Conservation (phyloP, 176 grass and related monocot species). For the Cenchrus purpureus region DNA sequence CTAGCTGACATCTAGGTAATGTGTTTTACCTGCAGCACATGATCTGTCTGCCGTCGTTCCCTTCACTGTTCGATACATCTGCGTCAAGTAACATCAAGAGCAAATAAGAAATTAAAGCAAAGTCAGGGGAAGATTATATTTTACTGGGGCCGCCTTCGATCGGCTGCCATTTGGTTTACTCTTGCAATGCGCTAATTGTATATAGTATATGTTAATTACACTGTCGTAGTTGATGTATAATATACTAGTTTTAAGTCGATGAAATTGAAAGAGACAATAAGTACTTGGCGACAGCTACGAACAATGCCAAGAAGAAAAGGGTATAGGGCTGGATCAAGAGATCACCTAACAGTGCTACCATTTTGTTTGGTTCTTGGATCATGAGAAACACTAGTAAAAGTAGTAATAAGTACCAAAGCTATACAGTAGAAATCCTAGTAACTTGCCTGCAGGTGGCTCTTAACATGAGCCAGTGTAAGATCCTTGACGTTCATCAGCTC, state of each 20-base stretch:
- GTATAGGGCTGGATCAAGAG: background rate
- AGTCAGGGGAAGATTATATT: slow-evolving; percentile 27
- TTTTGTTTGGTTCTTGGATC: slow-evolving; percentile 29
- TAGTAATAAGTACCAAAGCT: background rate
- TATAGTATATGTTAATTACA: background rate
- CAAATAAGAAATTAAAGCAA: slow-evolving; percentile 4
- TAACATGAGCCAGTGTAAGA: slow-evolving; percentile 98
- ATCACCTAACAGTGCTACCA: slow-evolving; percentile 19
- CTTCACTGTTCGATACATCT: slow-evolving; percentile 99
- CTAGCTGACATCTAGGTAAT: slow-evolving; percentile 31
- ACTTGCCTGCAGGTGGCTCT: slow-evolving; percentile 96
- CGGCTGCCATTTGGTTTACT: slow-evolving; percentile 34
- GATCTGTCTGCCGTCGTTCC: slow-evolving; percentile 75
- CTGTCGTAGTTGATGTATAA: background rate
- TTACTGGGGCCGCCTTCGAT: slow-evolving; percentile 7
- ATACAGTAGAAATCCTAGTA: background rate
- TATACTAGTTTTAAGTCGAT: background rate
- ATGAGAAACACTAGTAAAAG: background rate
- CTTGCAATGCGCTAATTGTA: slow-evolving; percentile 18
- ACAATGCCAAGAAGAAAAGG: slow-evolving; percentile 22
- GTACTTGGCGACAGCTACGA: slow-evolving; percentile 29
- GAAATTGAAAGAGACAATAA: slow-evolving; percentile 23
- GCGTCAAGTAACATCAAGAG: slow-evolving; percentile 39
- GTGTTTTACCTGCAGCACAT: slow-evolving; percentile 62
- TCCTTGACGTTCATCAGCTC: slow-evolving; percentile 99